Base-by-base conservation (phyloP, 306 rosid genomes). In the Quercus mongolica region DNA sequence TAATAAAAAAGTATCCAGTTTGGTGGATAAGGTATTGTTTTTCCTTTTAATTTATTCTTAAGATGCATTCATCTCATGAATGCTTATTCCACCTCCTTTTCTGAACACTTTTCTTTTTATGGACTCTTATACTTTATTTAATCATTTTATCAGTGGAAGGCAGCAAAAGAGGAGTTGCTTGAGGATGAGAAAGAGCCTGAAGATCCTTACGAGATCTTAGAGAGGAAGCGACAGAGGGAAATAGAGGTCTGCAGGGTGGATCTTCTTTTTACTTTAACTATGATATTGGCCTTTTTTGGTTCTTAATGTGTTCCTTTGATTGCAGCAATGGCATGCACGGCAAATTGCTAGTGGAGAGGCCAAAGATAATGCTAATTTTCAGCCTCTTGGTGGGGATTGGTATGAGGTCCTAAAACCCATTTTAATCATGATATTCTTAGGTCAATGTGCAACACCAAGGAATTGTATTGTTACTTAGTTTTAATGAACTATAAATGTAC, bases 351-450 rank as follows among this genome's bases (percentile, higher is more conserved):
- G 93, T 75, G 99, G 98, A 83, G 99, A 90, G 82, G 99, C 98
- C 71, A 95, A 83, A 87, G 97, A 91, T 74, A 95, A 95, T 80
- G 97, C 99, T 21, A 93, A 95, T 82, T 95, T 95, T 83, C 99
- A 95, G 82, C 99, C 98, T 69, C 85, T 95, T 52, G 98, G 98
- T 33, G 93, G 98, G 65, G 94, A 93, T 87, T 95, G 99, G 99
- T 93, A 91, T 63, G 94, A 31, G 35, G 51, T 67, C 23, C 68
- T 30, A 18, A 77, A 20, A 31, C 57, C 59, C 63, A 63, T 68
- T 38, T 68, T 68, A 18, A 68, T 68, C 7, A 19, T 35, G 25
- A 33, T 33, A 68, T 68, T 35, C 15, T 68, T 33, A 8, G 17
- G 25, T 33, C 25, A 67, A 67, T 67, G 71, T 19, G 71, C 51